These are phyloP conservation scores for Arabidopsis arenosa DNA, from an alignment of 345 rosid species.

Conservation along the genomic window DNA sequence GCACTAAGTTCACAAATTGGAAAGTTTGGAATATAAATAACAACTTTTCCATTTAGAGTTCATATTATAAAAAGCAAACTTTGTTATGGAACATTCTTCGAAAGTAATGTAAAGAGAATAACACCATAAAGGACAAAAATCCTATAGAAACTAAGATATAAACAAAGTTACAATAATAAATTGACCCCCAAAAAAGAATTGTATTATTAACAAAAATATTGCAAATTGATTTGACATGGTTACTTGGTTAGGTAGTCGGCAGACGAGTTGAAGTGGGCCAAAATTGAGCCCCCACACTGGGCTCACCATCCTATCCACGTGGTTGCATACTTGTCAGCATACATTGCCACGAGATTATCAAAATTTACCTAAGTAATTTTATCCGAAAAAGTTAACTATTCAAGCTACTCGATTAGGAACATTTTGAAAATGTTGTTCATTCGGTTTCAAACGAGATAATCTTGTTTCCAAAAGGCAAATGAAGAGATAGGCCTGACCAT, in stretches of 20 bases:
- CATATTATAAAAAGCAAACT: background rate
- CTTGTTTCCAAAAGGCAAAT: background rate
- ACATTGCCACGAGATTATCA: conserved; percentile 13
- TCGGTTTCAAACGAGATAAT: background rate
- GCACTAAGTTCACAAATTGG: conserved; percentile 15
- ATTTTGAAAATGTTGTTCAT: background rate
- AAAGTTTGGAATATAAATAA: conserved; percentile 16
- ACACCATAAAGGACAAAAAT: conserved; percentile 1
- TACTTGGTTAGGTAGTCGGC: conserved; percentile 33
- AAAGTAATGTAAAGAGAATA: conserved; percentile 36
- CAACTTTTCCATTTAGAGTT: conserved; percentile 26
- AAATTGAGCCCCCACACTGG: conserved; percentile 15
- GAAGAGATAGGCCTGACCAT: no score
- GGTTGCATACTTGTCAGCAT: conserved; percentile 36
- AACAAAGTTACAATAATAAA: background rate
- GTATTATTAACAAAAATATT: background rate
- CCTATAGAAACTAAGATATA: background rate
- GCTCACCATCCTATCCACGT: conserved; percentile 30
- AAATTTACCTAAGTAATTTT: background rate
- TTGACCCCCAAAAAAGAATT: background rate
- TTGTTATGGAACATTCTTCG: conserved; percentile 31
- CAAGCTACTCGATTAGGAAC: background rate
- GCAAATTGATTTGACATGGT: conserved; percentile 24
- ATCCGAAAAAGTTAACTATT: background rate
- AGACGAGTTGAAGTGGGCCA: conserved; percentile 30